Conservation (phyloP, 1,139 yeast species). For the Nadsonia starkeyi-henricii region DNA sequence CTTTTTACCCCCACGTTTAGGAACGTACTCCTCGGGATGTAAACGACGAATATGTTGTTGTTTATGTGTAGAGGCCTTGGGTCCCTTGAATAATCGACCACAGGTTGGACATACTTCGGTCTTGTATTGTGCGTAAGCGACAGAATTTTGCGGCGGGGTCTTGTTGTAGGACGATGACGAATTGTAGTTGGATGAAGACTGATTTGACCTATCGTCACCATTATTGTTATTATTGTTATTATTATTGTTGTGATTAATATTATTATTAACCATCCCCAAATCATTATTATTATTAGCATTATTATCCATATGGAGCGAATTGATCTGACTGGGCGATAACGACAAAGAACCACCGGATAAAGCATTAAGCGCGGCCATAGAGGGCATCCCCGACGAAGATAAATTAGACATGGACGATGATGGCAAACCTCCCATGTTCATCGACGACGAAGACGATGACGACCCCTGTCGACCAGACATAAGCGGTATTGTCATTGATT, state of each 20-base stretch:
- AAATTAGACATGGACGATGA: slow-evolving; percentile 14
- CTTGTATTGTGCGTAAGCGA: slow-evolving; percentile 13
- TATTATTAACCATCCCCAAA: not conserved
- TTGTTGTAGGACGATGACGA: not conserved
- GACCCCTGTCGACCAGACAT: not conserved
- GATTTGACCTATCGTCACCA: not conserved
- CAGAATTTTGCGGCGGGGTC: not conserved
- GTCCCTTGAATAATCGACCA: slow-evolving; percentile 32
- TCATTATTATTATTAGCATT: not conserved
- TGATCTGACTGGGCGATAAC: not conserved
- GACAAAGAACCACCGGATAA: no score
- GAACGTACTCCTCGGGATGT: slow-evolving; percentile 31
- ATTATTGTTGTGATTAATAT: not conserved
- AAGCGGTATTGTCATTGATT: not conserved
- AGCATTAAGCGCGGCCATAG: no score
- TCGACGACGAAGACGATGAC: slow-evolving; percentile 1
- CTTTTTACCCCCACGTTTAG: slow-evolving; percentile 33
- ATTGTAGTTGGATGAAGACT: not conserved
- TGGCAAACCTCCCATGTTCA: no score
- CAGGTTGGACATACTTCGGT: slow-evolving; percentile 30
- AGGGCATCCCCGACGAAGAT: slow-evolving; percentile 4
- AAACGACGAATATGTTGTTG: slow-evolving; percentile 33
- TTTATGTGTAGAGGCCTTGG: slow-evolving; percentile 32
- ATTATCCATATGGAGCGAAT: not conserved
- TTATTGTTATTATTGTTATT: not conserved